Percentiles rank a stretch among this genome's conserved stretches.
phyloP scores from a whole-genome alignment of 2,329 filamentous ascomycete species.

The Pyrenophora seminiperda region DNA sequence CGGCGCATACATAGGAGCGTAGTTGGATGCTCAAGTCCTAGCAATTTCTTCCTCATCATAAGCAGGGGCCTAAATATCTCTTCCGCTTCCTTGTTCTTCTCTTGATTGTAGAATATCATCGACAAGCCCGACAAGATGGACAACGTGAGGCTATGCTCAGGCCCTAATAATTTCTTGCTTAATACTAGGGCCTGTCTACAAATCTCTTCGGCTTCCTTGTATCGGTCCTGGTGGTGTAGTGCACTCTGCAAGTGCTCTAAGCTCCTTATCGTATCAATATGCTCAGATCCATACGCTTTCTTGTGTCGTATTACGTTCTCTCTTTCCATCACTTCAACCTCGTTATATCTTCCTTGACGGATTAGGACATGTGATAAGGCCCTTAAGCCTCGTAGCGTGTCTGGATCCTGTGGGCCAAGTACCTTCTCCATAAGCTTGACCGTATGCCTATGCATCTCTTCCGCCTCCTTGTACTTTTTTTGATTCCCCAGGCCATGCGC shows the following conservation, averaged over 20 bases:
- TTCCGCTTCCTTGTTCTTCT: too few species aligned
- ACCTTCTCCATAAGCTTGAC: not conserved
- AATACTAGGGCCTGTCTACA: conserved; percentile 5
- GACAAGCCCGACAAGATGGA: too few species aligned
- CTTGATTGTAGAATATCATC: too few species aligned
- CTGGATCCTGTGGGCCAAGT: not conserved
- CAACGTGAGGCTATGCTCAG: too few species aligned
- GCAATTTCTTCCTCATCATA: conserved; percentile 7
- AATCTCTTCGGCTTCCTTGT: conserved; percentile 13
- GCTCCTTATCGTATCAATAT: conserved; percentile 6
- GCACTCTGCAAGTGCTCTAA: not conserved
- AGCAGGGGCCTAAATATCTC: too few species aligned
- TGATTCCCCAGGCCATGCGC: not conserved
- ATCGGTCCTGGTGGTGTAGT: too few species aligned
- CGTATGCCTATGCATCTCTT: not conserved
- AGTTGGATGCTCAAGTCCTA: conserved; percentile 12
- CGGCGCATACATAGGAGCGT: too few species aligned
- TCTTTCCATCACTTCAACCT: conserved; percentile 9
- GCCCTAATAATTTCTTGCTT: too few species aligned
- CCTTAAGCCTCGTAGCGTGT: not conserved
- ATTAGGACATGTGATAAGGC: not conserved
- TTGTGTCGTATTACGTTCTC: conserved; percentile 5
- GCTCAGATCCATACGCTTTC: conserved; percentile 11
- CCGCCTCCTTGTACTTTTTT: not conserved
- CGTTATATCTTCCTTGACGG: conserved; percentile 15